A percentile compares a stretch with the other conserved stretches of the same genome.
These are phyloP conservation scores for Macrolepiota fuliginosa DNA, from an alignment of 768 basidiomycete species.

Conservation along the genomic window DNA sequence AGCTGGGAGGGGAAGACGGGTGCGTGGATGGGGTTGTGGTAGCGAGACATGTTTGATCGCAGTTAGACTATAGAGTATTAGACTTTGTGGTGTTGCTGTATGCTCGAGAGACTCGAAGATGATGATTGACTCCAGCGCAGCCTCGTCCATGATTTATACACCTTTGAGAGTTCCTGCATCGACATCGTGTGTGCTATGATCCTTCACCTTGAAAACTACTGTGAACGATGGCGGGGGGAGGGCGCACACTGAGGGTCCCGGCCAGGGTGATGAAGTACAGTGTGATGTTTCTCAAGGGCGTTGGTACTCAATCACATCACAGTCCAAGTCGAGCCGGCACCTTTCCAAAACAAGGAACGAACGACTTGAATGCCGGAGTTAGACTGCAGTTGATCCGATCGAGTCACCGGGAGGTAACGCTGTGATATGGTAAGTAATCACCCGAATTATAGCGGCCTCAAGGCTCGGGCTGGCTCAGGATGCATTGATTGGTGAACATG, in stretches of 20 bases:
- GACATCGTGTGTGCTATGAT: neutral
- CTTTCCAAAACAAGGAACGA: neutral
- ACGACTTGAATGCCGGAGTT: neutral
- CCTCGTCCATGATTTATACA: conserved; percentile 7
- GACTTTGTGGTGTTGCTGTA: neutral
- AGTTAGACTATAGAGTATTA: conserved; percentile 8
- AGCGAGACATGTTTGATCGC: conserved; percentile 12
- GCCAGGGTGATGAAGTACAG: neutral
- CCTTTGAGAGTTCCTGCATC: neutral
- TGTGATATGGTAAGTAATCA: neutral
- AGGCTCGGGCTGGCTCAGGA: neutral
- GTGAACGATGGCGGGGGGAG: neutral
- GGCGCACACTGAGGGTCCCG: neutral
- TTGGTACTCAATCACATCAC: neutral
- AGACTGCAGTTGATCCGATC: neutral
- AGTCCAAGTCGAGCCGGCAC: neutral
- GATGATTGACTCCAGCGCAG: neutral
- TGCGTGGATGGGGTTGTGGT: conserved; percentile 11
- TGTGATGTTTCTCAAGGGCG: conserved; percentile 2
- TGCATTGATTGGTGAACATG: neutral
- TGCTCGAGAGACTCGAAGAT: conserved; percentile 1
- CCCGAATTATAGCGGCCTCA: neutral
- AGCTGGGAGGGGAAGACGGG: conserved; percentile 12
- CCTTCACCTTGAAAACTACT: conserved; percentile 3
- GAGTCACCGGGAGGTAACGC: neutral